Base-by-base conservation (phyloP, 345 rosid species). In the Aquilaria yunnanensis region DNA sequence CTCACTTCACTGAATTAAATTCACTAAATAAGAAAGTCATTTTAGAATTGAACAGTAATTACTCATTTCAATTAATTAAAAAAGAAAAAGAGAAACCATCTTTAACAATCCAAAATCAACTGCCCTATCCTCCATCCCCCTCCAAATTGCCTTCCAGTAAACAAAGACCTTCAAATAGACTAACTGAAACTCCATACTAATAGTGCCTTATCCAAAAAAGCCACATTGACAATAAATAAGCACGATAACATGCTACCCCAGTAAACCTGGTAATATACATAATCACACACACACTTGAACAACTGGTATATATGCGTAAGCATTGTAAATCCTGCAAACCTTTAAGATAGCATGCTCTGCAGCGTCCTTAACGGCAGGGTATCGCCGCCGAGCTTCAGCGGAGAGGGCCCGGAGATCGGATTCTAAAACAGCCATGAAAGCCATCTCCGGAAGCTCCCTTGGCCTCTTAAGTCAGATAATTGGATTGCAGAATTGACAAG, bases 351-450 rank as follows among this genome's bases (percentile, higher is more conserved):
- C 97, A 74, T 94, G 99, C 61, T 94, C 97, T 1, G 99, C 97
- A 41, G 82, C 97, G 68, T 94, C 97, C 72, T 94, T 90, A 47
- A 94, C 86, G 54, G 95, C 85, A n/a, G 99, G 97, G 54, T 83
- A 77, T 32, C 96, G 84, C 65, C 99, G 88, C 61, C 97, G 92
- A 61, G 97, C 99, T 77, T 94, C 99, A 32, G 91, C 81, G 41
- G 99, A 94, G 62, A 94, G 97, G 31, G 99, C 95, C 51, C 95
- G 97, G 62, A 94, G 99, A 83, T 94, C 99, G 62, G 97, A 83
- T 71, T 94, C 99, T 71, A 94, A 72, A 5, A 87, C 97, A 45
- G 96, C 89, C 90, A 88, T 89, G 75, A 90, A 78, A 70, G 96
- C 92, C 99, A 90, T 94, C 64, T 65, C 66, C 62, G 33, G 66